These are phyloP conservation scores for Rutidosis leptorrhynchoides DNA, from an alignment of 129 eudicot genomes.

Conservation along the genomic window DNA sequence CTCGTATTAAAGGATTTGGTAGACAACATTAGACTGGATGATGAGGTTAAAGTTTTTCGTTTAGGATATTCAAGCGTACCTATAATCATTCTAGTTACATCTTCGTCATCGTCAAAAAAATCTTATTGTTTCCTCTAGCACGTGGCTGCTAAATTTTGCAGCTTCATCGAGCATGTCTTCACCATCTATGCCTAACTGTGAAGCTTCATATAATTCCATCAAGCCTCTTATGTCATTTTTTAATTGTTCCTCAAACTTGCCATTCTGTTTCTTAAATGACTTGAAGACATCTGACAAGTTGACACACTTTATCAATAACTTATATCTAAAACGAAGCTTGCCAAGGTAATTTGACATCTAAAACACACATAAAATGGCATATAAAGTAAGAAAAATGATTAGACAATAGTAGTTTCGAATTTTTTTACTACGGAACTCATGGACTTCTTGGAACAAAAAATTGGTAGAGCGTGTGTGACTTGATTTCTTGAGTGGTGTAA, in stretches of 20 bases:
- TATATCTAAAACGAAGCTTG: background rate
- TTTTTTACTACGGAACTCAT: no score
- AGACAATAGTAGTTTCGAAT: no score
- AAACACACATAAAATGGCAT: no score
- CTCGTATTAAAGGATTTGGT: slow-evolving; percentile 4
- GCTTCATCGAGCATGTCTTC: slow-evolving; percentile 45
- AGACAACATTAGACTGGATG: slow-evolving; percentile 8
- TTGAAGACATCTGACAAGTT: slow-evolving; percentile 28
- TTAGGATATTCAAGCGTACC: slow-evolving; percentile 37
- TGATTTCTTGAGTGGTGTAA: no score
- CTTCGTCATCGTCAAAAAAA: slow-evolving; percentile 11
- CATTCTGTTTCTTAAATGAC: slow-evolving; percentile 26
- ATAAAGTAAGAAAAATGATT: no score
- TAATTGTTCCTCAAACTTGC: slow-evolving; percentile 16
- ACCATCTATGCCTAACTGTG: slow-evolving; percentile 34
- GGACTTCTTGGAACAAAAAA: no score
- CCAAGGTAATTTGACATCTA: no score
- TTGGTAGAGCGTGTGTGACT: no score
- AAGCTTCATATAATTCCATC: slow-evolving; percentile 46
- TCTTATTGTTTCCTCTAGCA: slow-evolving; percentile 10
- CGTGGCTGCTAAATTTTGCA: slow-evolving; percentile 15
- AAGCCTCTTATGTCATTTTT: slow-evolving; percentile 28
- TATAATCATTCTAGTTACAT: slow-evolving; percentile 21
- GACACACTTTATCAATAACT: no score
- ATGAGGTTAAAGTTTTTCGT: slow-evolving; percentile 28